Percentiles rank a stretch among this genome's conserved stretches.
These are phyloP conservation scores for Coffea canephora DNA, from an alignment of 257 asterid genomes.

Conservation along the genomic window DNA sequence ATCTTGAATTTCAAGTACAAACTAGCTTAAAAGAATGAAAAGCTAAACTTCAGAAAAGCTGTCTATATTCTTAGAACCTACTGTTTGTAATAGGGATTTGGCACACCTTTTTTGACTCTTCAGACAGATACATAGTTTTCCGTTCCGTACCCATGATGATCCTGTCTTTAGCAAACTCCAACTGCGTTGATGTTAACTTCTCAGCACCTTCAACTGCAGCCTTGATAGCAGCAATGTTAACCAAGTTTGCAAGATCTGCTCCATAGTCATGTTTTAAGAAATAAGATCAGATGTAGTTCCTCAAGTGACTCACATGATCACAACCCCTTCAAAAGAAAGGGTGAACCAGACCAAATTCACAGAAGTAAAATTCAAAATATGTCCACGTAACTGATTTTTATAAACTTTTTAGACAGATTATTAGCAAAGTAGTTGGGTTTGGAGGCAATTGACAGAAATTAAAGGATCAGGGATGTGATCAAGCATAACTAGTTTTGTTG, in stretches of 20 bases:
- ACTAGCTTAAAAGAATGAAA: not conserved
- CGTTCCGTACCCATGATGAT: constrained; percentile 98
- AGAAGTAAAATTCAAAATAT: not conserved
- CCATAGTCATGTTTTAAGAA: constrained; percentile 8
- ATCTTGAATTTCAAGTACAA: not conserved
- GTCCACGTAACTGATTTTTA: not conserved
- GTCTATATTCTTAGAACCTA: not conserved
- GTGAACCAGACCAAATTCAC: not conserved
- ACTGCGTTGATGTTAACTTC: constrained; percentile 65
- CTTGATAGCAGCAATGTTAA: constrained; percentile 92
- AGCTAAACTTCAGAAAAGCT: not conserved
- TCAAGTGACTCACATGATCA: not conserved
- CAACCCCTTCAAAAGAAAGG: not conserved
- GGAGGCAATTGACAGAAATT: not conserved
- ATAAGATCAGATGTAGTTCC: constrained; percentile 17
- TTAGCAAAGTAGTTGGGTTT: constrained; percentile 1
- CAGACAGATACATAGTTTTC: constrained; percentile 89
- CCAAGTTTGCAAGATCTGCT: constrained; percentile 89
- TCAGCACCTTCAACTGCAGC: constrained; percentile 99
- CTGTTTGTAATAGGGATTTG: not conserved
- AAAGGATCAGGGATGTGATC: too few relatives aligned
- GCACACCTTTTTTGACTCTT: constrained; percentile 88
- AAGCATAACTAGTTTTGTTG: constrained; percentile 8
- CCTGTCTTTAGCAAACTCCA: constrained; percentile 97
- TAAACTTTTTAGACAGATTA: not conserved